These are phyloP conservation scores for Passiflora organensis DNA, from an alignment of 345 rosid species.

Conservation along the genomic window DNA sequence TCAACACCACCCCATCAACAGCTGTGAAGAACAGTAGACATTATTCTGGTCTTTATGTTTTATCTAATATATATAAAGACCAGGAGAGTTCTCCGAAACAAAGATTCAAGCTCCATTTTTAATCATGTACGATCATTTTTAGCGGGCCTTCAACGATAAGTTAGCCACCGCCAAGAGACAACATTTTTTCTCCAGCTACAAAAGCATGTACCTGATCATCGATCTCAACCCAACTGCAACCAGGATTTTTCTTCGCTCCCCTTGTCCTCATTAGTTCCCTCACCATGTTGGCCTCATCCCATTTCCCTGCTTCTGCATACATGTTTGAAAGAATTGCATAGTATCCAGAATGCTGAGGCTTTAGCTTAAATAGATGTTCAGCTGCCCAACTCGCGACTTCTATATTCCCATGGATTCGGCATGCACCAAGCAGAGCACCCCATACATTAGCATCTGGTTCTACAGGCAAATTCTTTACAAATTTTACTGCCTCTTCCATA, in stretches of 20 bases:
- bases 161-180: not conserved
- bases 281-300: slow-evolving; percentile 41
- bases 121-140: not conserved
- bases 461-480: slow-evolving; percentile 27
- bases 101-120: too few species aligned
- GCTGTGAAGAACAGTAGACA: too few species aligned
- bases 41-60: too few species aligned
- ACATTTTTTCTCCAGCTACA: slow-evolving; percentile 42
- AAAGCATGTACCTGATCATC: slow-evolving; percentile 47
- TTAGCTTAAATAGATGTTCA: slow-evolving; percentile 40
- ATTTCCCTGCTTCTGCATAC: slow-evolving; percentile 41
- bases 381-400: slow-evolving; percentile 38
- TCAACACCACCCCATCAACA: too few species aligned
- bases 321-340: slow-evolving; percentile 45
- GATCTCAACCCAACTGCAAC: slow-evolving; percentile 56
- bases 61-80: too few species aligned
- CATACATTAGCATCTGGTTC: slow-evolving; percentile 40
- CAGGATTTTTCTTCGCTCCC: slow-evolving; percentile 49
- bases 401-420: slow-evolving; percentile 39
- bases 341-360: slow-evolving; percentile 48
- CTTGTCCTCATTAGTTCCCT: slow-evolving; percentile 40
- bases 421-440: slow-evolving; percentile 55
- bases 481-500: slow-evolving; percentile 32
- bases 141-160: not conserved
- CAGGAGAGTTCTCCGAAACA: too few species aligned